A percentile compares a stretch with the other conserved stretches of the same genome.
These are phyloP conservation scores for Coemansia sp. DNA, from an alignment of 192 early-diverging fungal species.

Conservation along the genomic window DNA sequence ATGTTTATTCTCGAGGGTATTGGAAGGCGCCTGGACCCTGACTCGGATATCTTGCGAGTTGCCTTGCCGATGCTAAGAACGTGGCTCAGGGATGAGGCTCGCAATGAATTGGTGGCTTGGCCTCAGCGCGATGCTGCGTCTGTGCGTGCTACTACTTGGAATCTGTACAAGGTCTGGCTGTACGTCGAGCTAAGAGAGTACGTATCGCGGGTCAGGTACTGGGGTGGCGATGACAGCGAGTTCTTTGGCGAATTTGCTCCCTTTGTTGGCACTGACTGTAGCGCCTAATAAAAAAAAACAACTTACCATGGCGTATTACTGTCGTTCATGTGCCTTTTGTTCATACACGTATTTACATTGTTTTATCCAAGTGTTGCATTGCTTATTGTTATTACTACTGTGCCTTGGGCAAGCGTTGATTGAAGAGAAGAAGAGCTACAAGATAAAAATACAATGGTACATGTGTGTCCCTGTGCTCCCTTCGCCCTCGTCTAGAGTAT, in stretches of 20 bases:
- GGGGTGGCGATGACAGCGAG: conserved; percentile 49
- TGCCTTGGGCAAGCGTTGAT: neutral
- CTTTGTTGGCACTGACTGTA: conserved; percentile 44
- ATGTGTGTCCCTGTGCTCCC: neutral
- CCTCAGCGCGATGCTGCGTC: neutral
- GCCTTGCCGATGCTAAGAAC: conserved; percentile 74
- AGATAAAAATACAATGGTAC: neutral
- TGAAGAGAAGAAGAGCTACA: neutral
- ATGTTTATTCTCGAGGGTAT: conserved; percentile 96
- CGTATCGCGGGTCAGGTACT: conserved; percentile 32
- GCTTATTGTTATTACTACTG: conserved; percentile 5
- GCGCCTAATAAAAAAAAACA: neutral
- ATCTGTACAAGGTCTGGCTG: conserved; percentile 48
- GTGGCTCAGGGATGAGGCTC: conserved; percentile 48
- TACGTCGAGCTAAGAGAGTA: conserved; percentile 55
- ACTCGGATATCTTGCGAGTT: conserved; percentile 87
- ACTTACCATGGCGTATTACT: no score
- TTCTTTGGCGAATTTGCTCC: conserved; percentile 54
- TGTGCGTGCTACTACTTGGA: conserved; percentile 18
- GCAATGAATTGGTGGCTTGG: conserved; percentile 22
- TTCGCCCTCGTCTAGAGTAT: neutral
- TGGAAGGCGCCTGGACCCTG: conserved; percentile 86
- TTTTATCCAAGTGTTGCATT: neutral
- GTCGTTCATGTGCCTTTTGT: no score
- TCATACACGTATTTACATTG: conserved; percentile 1